These are phyloP conservation scores for Grigorovia transvaalensis DNA, from an alignment of 805 yeast genomes.

Conservation along the genomic window DNA sequence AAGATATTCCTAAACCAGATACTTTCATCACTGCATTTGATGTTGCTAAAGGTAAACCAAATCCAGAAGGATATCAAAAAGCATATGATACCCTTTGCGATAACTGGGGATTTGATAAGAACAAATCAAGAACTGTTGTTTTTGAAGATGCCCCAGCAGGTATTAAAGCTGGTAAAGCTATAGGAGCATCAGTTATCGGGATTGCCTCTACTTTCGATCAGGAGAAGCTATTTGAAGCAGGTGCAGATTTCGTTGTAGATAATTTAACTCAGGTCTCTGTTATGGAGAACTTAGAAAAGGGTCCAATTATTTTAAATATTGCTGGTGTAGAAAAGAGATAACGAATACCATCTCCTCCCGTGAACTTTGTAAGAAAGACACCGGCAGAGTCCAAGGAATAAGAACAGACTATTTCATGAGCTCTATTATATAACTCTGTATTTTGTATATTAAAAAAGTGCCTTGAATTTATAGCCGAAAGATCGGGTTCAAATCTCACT, in stretches of 20 bases:
- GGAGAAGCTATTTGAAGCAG: conserved; percentile 51
- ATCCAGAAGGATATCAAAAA: conserved; percentile 63
- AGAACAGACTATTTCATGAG: too few relatives aligned
- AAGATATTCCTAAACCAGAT: conserved; percentile 50
- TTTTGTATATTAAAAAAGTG: too few relatives aligned
- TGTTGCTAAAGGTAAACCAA: conserved; percentile 66
- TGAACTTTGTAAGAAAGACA: too few relatives aligned
- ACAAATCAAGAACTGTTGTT: conserved; percentile 36
- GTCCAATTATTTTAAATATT: too few relatives aligned
- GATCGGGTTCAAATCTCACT: too few relatives aligned
- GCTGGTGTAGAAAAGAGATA: too few relatives aligned
- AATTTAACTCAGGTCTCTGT: conserved; percentile 38
- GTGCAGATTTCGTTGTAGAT: conserved; percentile 69
- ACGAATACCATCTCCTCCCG: too few relatives aligned
- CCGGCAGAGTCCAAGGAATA: too few relatives aligned
- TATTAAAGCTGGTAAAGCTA: conserved; percentile 62
- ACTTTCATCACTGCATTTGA: conserved; percentile 71
- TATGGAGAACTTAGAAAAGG: too few relatives aligned
- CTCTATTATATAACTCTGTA: too few relatives aligned
- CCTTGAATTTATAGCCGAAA: too few relatives aligned
- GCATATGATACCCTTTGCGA: conserved; percentile 47
- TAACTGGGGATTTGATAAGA: conserved; percentile 11
- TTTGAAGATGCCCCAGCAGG: conserved; percentile 87
- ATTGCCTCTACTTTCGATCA: conserved; percentile 64
- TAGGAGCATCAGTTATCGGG: conserved; percentile 69